These are phyloP conservation scores for Aspergillus jensenii DNA, from an alignment of 2,329 filamentous ascomycete genomes.

Conservation along the genomic window DNA sequence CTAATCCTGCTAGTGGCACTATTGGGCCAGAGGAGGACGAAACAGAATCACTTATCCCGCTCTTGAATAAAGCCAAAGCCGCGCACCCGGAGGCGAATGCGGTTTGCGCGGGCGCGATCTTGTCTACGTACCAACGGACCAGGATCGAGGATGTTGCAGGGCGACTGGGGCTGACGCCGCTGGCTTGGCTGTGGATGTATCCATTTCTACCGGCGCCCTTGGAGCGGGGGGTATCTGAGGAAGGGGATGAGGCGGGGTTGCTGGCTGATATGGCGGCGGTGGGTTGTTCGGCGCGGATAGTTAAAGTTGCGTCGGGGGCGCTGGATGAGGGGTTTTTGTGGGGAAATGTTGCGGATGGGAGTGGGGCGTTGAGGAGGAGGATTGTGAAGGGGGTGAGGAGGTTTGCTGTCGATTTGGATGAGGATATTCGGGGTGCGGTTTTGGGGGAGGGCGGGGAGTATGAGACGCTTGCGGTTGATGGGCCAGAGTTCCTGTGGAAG, in stretches of 20 bases:
- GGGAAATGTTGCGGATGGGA: slow-evolving; percentile 66
- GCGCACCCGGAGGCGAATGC: slow-evolving; percentile 81
- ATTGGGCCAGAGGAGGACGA: slow-evolving; percentile 59
- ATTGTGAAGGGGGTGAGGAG: slow-evolving; percentile 52
- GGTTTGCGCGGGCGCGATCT: slow-evolving; percentile 83
- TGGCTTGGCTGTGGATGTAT: slow-evolving; percentile 93
- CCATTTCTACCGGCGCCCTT: slow-evolving; percentile 63
- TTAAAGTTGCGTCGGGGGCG: slow-evolving; percentile 92
- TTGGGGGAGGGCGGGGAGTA: slow-evolving; percentile 95
- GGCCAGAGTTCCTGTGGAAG: slow-evolving; percentile 71
- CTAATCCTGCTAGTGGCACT: background rate
- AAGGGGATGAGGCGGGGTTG: slow-evolving; percentile 46
- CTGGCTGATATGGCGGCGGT: slow-evolving; percentile 77
- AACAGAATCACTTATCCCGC: slow-evolving; percentile 79
- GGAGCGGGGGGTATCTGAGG: slow-evolving; percentile 21
- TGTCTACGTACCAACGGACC: slow-evolving; percentile 94
- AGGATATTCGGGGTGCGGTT: slow-evolving; percentile 64
- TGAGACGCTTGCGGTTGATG: slow-evolving; percentile 85
- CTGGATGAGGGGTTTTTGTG: slow-evolving; percentile 79
- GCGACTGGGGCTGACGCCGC: slow-evolving; percentile 76
- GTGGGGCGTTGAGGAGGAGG: slow-evolving; percentile 46
- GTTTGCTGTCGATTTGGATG: slow-evolving; percentile 59
- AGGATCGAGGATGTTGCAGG: slow-evolving; percentile 88
- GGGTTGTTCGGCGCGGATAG: slow-evolving; percentile 81
- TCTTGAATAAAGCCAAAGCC: slow-evolving; percentile 66